Percentiles rank a stretch among this genome's conserved stretches.
Conservation (phyloP, 1,284 basidiomycete genomes). For the Retiboletus flavoniger region DNA sequence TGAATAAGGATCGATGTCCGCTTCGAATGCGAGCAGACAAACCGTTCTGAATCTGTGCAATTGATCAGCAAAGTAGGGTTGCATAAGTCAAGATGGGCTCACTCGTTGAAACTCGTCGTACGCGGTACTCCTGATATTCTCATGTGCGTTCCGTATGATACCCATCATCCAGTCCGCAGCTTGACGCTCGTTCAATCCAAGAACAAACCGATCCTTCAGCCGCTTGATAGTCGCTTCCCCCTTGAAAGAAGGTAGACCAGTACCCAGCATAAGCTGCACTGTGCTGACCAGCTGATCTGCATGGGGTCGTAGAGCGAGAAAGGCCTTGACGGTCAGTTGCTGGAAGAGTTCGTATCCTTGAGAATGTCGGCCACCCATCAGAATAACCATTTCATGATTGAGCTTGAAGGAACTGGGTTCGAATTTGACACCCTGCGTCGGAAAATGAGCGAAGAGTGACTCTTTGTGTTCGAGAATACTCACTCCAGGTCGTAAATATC, state of each 20-base stretch:
- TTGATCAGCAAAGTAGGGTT: constrained; percentile 15
- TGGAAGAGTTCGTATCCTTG: constrained; percentile 95
- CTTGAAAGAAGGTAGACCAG: constrained; percentile 94
- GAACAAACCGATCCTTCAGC: constrained; percentile 84
- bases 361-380: constrained; percentile 95
- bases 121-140: constrained; percentile 87
- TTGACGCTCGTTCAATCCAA: constrained; percentile 81
- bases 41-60: constrained; percentile 54
- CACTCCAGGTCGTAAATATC: constrained; percentile 61
- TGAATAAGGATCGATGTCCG: constrained; percentile 5
- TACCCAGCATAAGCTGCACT: constrained; percentile 92
- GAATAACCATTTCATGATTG: constrained; percentile 94
- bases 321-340: constrained; percentile 93
- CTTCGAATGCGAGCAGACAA: constrained; percentile 13
- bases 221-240: constrained; percentile 89
- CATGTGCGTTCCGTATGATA: constrained; percentile 88
- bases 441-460: constrained; percentile 9
- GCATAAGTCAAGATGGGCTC: constrained; percentile 29
- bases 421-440: constrained; percentile 86
- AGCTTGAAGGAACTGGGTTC: constrained; percentile 98
- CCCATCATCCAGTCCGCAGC: constrained; percentile 93
- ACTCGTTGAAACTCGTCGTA: constrained; percentile 93
- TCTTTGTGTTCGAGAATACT: constrained; percentile 27
- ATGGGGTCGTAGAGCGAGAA: constrained; percentile 91
- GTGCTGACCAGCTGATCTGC: constrained; percentile 87